Evolutionary conservation across 2,329 filamentous ascomycete genomes (phyloP), one percentile per base, ranked within the genome.

Genomic region (Beauveria pseudobassiana): DNA sequence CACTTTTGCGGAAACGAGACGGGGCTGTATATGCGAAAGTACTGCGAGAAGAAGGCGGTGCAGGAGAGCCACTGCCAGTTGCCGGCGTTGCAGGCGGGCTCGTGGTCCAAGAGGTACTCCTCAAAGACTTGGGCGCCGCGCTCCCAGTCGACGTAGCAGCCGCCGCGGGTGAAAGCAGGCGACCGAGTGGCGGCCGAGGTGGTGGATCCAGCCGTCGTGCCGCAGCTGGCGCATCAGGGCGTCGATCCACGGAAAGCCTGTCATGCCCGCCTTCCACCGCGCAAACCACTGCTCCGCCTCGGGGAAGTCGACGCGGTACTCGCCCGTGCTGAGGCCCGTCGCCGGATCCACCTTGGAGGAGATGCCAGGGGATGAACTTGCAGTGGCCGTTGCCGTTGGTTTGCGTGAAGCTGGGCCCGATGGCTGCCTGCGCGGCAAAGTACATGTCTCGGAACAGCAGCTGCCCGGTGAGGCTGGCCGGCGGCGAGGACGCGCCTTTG

Each of bases 401-500:
- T 67, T 90, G 87, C 1, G 75, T 78, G 66, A 90, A 92, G 0
- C 76, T 68, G 38, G 81, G 77, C 0, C 89, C 89, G 1, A 91
- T 75, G 0, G 83, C 80, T 1, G 88, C 87, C 70, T 93, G 88
- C 0, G 89, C 88, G 16, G 83, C 88, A 67, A 93, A 92, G 73
- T 92, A 93, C 89, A 93, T 93, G 70, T 93, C 89, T 18, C 89
- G 81, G 71, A 93, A 93, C 12, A 91, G 77, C 1, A 93, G 74
- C 67, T 93, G 89, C 3, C 89, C 89, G 0, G 82, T 86, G 18
- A 93, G 72, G 64, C 84, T 89, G n/a, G 84, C 84, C 0, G 89
- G 89, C 0, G 87, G 85, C 28, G 78, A 76, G 8, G 84, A 87
- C 3, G 82, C 82, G 2, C 78, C 78, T 40, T 79, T 78, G 40